Percentiles rank a stretch among this genome's conserved stretches.
Conservation (phyloP, 2,329 filamentous ascomycete genomes). For the Hortaea werneckii region DNA sequence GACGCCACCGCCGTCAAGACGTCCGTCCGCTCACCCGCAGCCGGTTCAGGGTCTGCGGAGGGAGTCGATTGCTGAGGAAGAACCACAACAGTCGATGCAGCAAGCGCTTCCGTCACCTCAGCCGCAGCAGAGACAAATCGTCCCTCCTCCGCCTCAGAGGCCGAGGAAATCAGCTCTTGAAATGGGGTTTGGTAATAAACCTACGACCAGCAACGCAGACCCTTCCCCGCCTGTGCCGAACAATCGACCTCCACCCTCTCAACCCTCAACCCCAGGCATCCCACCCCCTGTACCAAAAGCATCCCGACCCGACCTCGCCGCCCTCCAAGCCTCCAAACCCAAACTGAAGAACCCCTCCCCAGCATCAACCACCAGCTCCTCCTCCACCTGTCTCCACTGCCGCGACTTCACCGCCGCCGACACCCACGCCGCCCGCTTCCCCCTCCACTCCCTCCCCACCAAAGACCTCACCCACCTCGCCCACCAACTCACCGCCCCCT, state of each 20-base stretch:
- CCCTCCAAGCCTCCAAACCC: constrained; percentile 45
- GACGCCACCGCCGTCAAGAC: constrained; percentile 6
- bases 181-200: constrained; percentile 17
- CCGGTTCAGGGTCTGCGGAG: neutral
- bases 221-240: neutral
- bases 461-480: constrained; percentile 62
- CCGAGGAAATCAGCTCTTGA: constrained; percentile 18
- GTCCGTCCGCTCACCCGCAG: constrained; percentile 3
- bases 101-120: neutral
- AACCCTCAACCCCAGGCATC: constrained; percentile 10
- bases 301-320: constrained; percentile 49
- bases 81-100: constrained; percentile 1
- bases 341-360: constrained; percentile 10
- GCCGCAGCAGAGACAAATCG: constrained; percentile 9
- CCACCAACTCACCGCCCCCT: constrained; percentile 64
- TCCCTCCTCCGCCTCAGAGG: neutral
- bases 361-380: constrained; percentile 7
- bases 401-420: constrained; percentile 82
- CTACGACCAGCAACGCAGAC: neutral
- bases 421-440: constrained; percentile 64
- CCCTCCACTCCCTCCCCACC: constrained; percentile 61
- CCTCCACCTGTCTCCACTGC: constrained; percentile 65
- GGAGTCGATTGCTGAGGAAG: neutral
- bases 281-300: constrained; percentile 45
- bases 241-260: constrained; percentile 5